Conservation (phyloP, 352 stramenopile species). For the Phytopythium kandeliae region DNA sequence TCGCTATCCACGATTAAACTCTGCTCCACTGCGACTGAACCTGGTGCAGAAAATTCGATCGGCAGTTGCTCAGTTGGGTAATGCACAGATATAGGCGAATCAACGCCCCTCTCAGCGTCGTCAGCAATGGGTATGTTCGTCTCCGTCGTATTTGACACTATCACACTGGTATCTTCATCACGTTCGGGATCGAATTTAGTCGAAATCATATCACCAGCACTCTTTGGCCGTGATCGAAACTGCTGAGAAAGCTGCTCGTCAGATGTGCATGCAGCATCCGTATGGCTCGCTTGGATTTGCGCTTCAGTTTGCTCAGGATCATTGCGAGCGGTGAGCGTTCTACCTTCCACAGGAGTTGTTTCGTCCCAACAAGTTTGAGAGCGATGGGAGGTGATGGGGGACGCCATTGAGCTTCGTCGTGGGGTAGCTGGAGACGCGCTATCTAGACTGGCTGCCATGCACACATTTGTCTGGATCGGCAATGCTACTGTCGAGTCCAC, state of each 20-base stretch:
- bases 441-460: too few relatives aligned
- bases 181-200: neutral
- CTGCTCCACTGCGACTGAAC: too few relatives aligned
- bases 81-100: neutral
- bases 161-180: neutral
- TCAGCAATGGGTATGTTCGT: neutral
- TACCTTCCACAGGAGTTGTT: neutral
- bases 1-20: too few relatives aligned
- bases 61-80: neutral
- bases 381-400: neutral
- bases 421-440: neutral
- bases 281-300: neutral
- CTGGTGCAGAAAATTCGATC: too few relatives aligned
- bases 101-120: neutral
- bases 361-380: constrained; percentile 3
- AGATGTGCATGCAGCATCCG: neutral
- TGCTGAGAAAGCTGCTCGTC: neutral
- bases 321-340: too few relatives aligned
- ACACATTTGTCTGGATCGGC: neutral
- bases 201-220: neutral
- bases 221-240: neutral
- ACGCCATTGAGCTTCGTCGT: neutral
- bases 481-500: neutral
- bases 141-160: neutral
- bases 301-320: neutral